These are phyloP conservation scores for Trametes maxima DNA, from an alignment of 768 basidiomycete genomes.

Conservation along the genomic window DNA sequence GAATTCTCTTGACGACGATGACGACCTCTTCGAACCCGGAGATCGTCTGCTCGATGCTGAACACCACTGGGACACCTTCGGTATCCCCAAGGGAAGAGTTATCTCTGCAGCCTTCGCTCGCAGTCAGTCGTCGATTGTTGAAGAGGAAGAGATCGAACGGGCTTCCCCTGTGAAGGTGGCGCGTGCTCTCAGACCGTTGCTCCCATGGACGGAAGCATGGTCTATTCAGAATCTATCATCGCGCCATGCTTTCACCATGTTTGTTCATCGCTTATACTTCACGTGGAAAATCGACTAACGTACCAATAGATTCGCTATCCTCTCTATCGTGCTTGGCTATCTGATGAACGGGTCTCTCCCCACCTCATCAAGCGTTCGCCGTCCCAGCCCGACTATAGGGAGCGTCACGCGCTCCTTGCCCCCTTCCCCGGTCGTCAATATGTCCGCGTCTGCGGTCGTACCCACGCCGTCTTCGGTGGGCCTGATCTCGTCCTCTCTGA, in stretches of 20 bases:
- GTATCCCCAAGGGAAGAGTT: constrained; percentile 29
- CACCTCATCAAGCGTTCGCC: constrained; percentile 32
- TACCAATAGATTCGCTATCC: constrained; percentile 59
- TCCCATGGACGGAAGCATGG: constrained; percentile 41
- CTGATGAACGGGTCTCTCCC: constrained; percentile 51
- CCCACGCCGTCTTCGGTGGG: constrained; percentile 17
- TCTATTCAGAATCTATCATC: constrained; percentile 39
- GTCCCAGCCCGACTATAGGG: constrained; percentile 15
- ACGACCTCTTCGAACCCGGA: constrained; percentile 24
- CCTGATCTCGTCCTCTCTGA: constrained; percentile 26
- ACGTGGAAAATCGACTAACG: constrained; percentile 4
- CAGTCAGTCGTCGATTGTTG: constrained; percentile 42
- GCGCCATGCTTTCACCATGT: constrained; percentile 68
- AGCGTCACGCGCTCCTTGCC: constrained; percentile 36
- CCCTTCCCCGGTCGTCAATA: constrained; percentile 29
- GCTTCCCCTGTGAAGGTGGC: constrained; percentile 46
- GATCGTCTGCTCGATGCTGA: constrained; percentile 35
- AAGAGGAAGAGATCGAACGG: constrained; percentile 46
- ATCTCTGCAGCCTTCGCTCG: constrained; percentile 24
- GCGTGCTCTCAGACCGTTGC: constrained; percentile 48
- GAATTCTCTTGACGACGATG: constrained; percentile 24
- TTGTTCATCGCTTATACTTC: constrained; percentile 31
- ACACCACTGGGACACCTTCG: constrained; percentile 35
- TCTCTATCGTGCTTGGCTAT: constrained; percentile 68
- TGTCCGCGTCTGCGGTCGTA: constrained; percentile 19